phyloP scores from a whole-genome alignment of 148 eudicot species.

The Vaccinium myrtillus region DNA sequence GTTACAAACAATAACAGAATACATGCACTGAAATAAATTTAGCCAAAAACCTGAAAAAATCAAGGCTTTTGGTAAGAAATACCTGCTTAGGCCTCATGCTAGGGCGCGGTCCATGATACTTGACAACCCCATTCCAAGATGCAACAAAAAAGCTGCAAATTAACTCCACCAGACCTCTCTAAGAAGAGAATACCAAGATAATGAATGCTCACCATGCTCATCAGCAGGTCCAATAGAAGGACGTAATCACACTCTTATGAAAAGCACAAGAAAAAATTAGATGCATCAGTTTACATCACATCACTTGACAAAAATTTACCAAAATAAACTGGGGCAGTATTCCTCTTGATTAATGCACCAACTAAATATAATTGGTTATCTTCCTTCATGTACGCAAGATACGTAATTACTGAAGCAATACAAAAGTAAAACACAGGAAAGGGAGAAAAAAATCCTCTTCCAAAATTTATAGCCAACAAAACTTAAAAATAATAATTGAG shows the following conservation, averaged over 20 bases:
- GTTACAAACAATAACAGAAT: not conserved
- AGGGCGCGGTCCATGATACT: constrained; percentile 96
- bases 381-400: not conserved
- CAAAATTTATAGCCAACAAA: not conserved
- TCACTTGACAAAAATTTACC: not conserved
- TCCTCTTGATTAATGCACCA: not conserved
- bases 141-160: constrained; percentile 98
- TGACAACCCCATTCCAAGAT: constrained; percentile 99
- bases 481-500: not conserved
- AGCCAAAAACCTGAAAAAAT: not conserved
- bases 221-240: not conserved
- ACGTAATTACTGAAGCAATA: not conserved
- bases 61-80: not conserved
- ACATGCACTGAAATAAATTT: not conserved
- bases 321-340: not conserved
- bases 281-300: not conserved
- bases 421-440: not conserved
- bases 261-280: not conserved
- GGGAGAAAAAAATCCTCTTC: not conserved
- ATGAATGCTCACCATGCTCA: constrained; percentile 4
- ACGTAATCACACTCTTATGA: not conserved
- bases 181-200: constrained; percentile 16
- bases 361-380: not conserved
- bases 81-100: constrained; percentile 95
- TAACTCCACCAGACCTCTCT: constrained; percentile 92